Conservation (phyloP, 495 filamentous ascomycete species). For the Stereocaulon alpinum region DNA sequence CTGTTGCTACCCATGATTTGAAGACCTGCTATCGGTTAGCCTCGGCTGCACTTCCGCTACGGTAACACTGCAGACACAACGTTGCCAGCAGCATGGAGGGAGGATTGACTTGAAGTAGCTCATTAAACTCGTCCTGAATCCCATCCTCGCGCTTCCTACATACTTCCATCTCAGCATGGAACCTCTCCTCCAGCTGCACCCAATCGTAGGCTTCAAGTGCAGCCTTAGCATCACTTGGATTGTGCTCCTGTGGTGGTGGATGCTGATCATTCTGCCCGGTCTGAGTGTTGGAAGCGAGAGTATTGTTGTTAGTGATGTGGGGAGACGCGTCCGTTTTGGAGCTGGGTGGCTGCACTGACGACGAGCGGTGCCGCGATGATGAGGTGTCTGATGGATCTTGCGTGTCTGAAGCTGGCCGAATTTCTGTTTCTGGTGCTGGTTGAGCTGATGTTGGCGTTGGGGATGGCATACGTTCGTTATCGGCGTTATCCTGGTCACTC, state of each 20-base stretch:
- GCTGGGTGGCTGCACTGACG: background rate
- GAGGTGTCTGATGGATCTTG: background rate
- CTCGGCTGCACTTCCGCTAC: too few relatives aligned
- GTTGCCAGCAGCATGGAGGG: too few relatives aligned
- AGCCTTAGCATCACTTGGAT: background rate
- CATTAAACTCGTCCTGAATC: constrained; percentile 52
- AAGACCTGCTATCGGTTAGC: constrained; percentile 55
- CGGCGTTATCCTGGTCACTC: background rate
- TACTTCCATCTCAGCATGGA: constrained; percentile 47
- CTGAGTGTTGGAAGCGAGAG: background rate
- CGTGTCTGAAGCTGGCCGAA: background rate
- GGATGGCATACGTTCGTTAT: background rate
- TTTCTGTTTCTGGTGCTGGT: too few relatives aligned
- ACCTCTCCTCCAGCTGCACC: constrained; percentile 56
- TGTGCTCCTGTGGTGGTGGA: background rate
- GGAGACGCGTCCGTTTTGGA: background rate
- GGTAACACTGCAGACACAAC: too few relatives aligned
- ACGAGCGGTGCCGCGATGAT: background rate
- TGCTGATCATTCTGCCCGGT: background rate
- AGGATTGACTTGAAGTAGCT: too few relatives aligned
- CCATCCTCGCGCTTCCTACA: constrained; percentile 49
- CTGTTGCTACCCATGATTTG: constrained; percentile 56
- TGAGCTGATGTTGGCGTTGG: background rate
- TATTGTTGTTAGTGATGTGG: too few relatives aligned
- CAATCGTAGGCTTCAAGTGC: constrained; percentile 45